Percentiles rank a stretch among this genome's conserved stretches.
These are phyloP conservation scores for Myxozyma lipomycoides DNA, from an alignment of 805 yeast species.

Conservation along the genomic window DNA sequence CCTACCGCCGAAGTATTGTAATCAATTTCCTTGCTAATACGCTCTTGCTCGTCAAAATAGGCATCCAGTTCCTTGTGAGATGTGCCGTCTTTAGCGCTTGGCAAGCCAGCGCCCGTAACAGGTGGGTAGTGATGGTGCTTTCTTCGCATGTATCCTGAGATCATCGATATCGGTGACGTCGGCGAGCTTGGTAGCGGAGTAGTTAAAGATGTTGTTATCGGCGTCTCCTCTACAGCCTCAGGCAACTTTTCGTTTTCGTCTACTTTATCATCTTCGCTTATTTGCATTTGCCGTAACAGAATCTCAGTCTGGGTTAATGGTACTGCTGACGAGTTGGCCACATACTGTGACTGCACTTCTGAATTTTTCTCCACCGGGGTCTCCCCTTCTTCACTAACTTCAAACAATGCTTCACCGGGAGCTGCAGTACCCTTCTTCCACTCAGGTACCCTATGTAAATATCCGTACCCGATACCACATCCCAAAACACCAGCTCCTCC, in stretches of 20 bases:
- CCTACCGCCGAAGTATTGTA: background rate
- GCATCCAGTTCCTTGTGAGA: conserved; percentile 12
- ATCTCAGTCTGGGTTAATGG: conserved; percentile 22
- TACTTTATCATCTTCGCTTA: background rate
- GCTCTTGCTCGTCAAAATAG: conserved; percentile 25
- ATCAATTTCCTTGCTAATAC: conserved; percentile 19
- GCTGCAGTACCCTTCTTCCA: conserved; percentile 13
- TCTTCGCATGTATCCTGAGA: conserved; percentile 20
- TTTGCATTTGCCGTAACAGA: conserved; percentile 12
- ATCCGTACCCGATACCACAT: conserved; percentile 92
- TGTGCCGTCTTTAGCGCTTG: background rate
- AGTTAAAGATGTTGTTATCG: background rate
- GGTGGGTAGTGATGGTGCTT: conserved; percentile 13
- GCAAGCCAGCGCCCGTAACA: background rate
- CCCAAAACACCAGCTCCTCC: conserved; percentile 85
- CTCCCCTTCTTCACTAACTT: conserved; percentile 16
- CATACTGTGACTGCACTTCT: background rate
- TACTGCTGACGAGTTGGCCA: conserved; percentile 5
- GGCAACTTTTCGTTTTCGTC: background rate
- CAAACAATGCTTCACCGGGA: conserved; percentile 24
- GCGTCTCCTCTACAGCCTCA: background rate
- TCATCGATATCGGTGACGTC: conserved; percentile 2
- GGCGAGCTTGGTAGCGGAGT: background rate
- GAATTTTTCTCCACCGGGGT: background rate
- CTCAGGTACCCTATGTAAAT: conserved; percentile 52